A percentile compares a stretch with the other conserved stretches of the same genome.
Conservation (phyloP, 768 basidiomycete species). For the Mycena epipterygia region DNA sequence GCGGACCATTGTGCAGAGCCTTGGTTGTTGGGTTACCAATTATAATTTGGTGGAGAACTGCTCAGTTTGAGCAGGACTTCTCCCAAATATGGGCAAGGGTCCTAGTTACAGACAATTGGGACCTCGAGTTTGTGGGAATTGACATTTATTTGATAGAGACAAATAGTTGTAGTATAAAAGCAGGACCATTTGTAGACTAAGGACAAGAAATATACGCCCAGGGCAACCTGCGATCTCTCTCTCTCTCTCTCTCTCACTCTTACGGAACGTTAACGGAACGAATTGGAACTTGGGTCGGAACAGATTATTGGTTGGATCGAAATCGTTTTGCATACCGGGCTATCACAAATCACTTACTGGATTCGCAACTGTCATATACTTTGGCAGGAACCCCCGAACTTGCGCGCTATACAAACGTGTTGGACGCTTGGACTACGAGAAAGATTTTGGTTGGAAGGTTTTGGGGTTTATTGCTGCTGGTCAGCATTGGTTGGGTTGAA, state of each 20-base stretch:
- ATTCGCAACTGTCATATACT: conserved; percentile 3
- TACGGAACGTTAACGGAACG: background rate
- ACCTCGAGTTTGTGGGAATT: too few species aligned
- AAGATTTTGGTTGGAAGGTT: background rate
- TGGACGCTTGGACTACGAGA: background rate
- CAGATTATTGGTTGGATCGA: too few species aligned
- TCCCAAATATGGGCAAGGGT: too few species aligned
- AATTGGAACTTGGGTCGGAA: background rate
- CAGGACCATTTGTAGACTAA: too few species aligned
- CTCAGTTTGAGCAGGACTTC: background rate
- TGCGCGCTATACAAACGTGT: background rate
- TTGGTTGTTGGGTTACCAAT: background rate
- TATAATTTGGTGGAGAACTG: background rate
- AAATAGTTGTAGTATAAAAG: too few species aligned
- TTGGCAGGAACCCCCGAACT: background rate
- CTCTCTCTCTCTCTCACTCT: too few species aligned
- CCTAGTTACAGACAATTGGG: too few species aligned
- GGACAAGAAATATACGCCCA: too few species aligned
- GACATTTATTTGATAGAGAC: too few species aligned
- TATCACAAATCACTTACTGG: too few species aligned
- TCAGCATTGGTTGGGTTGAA: background rate
- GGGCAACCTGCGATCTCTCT: too few species aligned
- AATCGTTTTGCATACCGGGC: too few species aligned
- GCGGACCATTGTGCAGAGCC: background rate
- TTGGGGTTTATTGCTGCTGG: background rate